Conservation (phyloP, 108 stramenopile species). For the Fistulifera pelliculosa region DNA sequence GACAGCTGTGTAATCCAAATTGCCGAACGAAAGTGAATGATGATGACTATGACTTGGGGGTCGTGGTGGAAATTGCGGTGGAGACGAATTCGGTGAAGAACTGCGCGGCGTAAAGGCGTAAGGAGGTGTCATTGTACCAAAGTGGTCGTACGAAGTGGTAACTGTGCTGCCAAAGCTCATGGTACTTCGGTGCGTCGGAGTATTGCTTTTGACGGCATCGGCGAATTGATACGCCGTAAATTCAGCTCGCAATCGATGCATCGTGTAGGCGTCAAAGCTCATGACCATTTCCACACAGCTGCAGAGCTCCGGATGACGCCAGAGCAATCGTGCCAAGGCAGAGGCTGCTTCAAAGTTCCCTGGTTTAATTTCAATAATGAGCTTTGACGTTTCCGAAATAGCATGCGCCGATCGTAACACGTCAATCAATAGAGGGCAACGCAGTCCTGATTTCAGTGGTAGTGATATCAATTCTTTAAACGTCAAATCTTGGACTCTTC, state of each 20-base stretch:
- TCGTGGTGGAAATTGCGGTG: not conserved
- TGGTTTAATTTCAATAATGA: constrained; percentile 73
- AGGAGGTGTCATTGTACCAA: constrained; percentile 15
- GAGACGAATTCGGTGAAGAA: constrained; percentile 2
- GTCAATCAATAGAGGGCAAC: constrained; percentile 67
- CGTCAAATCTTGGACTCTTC: constrained; percentile 52
- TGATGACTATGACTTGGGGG: not conserved
- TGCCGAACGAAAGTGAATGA: not conserved
- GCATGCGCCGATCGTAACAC: constrained; percentile 54
- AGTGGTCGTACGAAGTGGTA: constrained; percentile 26
- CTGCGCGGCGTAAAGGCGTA: not conserved
- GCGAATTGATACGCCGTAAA: constrained; percentile 11
- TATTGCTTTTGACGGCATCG: not conserved
- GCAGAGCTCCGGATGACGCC: constrained; percentile 50
- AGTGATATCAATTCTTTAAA: constrained; percentile 62
- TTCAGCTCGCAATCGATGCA: constrained; percentile 54
- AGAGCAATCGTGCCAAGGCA: constrained; percentile 51
- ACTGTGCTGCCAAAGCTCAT: too few species aligned
- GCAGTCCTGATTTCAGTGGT: constrained; percentile 50
- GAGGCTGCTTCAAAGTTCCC: constrained; percentile 57
- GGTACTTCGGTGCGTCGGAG: too few species aligned
- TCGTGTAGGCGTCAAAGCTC: constrained; percentile 64
- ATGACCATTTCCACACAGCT: constrained; percentile 50
- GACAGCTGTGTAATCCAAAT: constrained; percentile 2
- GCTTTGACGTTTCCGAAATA: constrained; percentile 39